Conservation (phyloP, 2,329 filamentous ascomycete species). For the Emericellopsis atlantica region DNA sequence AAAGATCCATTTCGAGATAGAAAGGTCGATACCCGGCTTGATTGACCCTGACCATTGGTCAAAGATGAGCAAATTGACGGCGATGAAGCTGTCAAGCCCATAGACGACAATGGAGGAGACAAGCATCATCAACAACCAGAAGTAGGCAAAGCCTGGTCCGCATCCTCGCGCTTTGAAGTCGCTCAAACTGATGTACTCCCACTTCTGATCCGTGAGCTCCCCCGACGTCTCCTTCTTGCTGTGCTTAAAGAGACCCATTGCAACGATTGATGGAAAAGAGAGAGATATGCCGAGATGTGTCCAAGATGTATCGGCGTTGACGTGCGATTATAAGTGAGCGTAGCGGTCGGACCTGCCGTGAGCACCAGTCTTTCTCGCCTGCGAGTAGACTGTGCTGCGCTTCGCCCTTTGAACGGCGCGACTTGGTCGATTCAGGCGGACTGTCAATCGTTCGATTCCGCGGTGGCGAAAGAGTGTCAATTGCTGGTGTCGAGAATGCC, state of each 20-base stretch:
- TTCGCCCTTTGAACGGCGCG: too few species aligned
- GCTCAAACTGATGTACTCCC: conserved; percentile 68
- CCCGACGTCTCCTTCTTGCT: conserved; percentile 43
- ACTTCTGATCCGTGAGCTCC: conserved; percentile 75
- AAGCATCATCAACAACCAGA: conserved; percentile 71
- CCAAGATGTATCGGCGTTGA: background rate
- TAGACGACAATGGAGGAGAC: conserved; percentile 75
- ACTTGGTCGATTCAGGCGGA: too few species aligned
- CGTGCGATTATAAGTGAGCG: background rate
- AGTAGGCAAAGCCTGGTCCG: conserved; percentile 67
- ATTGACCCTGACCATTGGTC: conserved; percentile 81
- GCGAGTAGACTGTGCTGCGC: conserved; percentile 2
- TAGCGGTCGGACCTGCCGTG: conserved; percentile 1
- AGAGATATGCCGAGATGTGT: background rate
- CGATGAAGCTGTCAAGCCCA: conserved; percentile 82
- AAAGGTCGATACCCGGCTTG: conserved; percentile 62
- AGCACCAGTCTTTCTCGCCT: conserved; percentile 3
- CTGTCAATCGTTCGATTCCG: too few species aligned
- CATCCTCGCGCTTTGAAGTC: conserved; percentile 82
- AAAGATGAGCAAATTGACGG: conserved; percentile 80
- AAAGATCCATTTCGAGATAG: conserved; percentile 89
- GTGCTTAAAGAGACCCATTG: conserved; percentile 55
- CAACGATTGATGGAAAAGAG: conserved; percentile 3
- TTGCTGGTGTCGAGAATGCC: too few species aligned
- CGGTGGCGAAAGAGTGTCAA: too few species aligned